Evolutionary conservation across 805 yeast species (phyloP).

Genomic region (Wickerhamomyces sydowiorum): DNA sequence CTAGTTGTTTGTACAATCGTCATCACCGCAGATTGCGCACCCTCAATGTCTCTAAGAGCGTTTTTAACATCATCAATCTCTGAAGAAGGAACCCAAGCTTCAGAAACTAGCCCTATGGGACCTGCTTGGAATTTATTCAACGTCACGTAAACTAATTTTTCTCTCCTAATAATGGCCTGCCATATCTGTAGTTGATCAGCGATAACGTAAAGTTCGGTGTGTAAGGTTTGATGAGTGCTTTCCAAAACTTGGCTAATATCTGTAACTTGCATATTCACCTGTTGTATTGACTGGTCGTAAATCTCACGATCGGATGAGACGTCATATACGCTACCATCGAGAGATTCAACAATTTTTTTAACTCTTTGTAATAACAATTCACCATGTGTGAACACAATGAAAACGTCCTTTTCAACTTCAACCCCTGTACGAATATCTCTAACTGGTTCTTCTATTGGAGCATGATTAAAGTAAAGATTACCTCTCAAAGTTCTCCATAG

Average conservation of each 20-base stretch:
- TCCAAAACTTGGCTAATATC: conserved; percentile 57
- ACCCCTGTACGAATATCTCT: conserved; percentile 55
- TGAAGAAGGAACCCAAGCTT: conserved; percentile 92
- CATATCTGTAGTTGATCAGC: conserved; percentile 72
- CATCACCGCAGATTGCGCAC: conserved; percentile 32
- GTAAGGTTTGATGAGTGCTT: conserved; percentile 62
- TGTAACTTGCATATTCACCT: conserved; percentile 14
- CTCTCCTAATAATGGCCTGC: conserved; percentile 66
- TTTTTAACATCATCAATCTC: conserved; percentile 63
- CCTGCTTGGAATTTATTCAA: conserved; percentile 81
- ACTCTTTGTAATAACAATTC: conserved; percentile 63
- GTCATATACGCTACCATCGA: conserved; percentile 73
- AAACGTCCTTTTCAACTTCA: conserved; percentile 67
- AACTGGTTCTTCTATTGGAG: conserved; percentile 65
- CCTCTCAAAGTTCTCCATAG: conserved; percentile 94
- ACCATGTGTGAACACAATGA: conserved; percentile 92
- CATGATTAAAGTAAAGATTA: conserved; percentile 71
- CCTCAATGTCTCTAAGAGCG: conserved; percentile 52
- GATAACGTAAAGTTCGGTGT: conserved; percentile 72
- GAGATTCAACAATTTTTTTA: conserved; percentile 78
- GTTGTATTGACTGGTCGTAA: conserved; percentile 25
- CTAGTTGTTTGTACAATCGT: conserved; percentile 65
- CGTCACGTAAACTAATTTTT: conserved; percentile 74
- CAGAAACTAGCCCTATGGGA: conserved; percentile 83
- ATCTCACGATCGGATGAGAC: conserved; percentile 37